phyloP scores from a whole-genome alignment of 2,329 filamentous ascomycete genomes.

The Trichoderma sp. region DNA sequence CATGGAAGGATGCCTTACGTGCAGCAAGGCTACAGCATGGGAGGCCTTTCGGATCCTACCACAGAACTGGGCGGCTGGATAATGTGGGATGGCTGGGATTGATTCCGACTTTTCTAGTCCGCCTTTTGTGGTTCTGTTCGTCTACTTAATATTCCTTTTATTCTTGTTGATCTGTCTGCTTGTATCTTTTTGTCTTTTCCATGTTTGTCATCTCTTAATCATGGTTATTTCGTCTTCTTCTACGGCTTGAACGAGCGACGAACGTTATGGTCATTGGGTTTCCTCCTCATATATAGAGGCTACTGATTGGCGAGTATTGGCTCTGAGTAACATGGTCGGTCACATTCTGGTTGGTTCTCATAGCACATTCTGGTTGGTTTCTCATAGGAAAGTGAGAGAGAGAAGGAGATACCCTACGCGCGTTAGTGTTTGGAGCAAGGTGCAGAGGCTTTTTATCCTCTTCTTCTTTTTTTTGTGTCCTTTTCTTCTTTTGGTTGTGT shows the following conservation, averaged over 20 bases:
- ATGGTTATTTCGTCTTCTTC: background rate
- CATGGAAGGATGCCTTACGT: conserved; percentile 31
- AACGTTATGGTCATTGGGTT: background rate
- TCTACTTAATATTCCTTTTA: background rate
- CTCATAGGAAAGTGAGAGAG: background rate
- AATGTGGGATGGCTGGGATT: conserved; percentile 43
- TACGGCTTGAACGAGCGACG: background rate
- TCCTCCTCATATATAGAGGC: background rate
- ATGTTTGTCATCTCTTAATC: background rate
- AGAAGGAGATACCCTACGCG: conserved; percentile 11
- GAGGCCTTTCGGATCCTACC: conserved; percentile 28
- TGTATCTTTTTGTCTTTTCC: background rate
- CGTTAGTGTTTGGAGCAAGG: background rate
- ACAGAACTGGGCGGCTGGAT: conserved; percentile 36
- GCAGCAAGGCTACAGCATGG: conserved; percentile 30
- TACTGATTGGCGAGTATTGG: background rate
- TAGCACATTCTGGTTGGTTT: background rate
- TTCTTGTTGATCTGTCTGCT: background rate
- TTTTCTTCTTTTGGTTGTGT: background rate
- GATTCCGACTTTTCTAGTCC: background rate
- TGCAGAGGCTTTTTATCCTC: background rate
- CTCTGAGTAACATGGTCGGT: background rate
- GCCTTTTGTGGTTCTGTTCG: background rate
- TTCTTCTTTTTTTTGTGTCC: background rate
- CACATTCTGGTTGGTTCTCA: background rate